Conservation (phyloP, 176 grass and related monocot genomes). For the Paspalum vaginatum region DNA sequence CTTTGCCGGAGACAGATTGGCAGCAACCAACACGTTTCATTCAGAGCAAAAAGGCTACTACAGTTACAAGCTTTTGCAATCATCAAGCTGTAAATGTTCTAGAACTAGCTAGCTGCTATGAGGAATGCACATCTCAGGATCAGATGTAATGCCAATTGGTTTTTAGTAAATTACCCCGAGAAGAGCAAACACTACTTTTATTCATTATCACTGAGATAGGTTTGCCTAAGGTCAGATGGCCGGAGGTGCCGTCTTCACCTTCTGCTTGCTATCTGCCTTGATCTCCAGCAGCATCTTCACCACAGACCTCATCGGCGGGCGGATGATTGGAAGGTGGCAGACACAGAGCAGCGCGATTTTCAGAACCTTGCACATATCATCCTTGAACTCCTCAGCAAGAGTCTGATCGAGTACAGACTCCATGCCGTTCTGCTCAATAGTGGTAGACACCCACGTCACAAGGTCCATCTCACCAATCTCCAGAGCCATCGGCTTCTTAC, state of each 20-base stretch:
- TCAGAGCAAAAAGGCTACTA: slow-evolving; percentile 9
- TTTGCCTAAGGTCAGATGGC: slow-evolving; percentile 11
- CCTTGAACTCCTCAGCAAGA: slow-evolving; percentile 50
- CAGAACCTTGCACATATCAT: slow-evolving; percentile 69
- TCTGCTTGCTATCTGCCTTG: slow-evolving; percentile 37
- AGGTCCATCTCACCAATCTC: slow-evolving; percentile 70
- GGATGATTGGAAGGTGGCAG: slow-evolving; percentile 50
- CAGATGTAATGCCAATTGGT: slow-evolving; percentile 27
- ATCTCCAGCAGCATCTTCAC: slow-evolving; percentile 76
- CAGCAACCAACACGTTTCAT: slow-evolving; percentile 31
- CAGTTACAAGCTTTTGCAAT: slow-evolving; percentile 5
- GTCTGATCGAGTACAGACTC: slow-evolving; percentile 65
- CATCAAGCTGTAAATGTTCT: slow-evolving; percentile 8
- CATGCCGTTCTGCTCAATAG: slow-evolving; percentile 42
- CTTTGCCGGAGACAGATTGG: slow-evolving; percentile 18
- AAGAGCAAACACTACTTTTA: slow-evolving; percentile 24
- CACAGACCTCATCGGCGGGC: slow-evolving; percentile 78
- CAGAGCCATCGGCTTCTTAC: slow-evolving; percentile 50
- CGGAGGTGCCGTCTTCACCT: slow-evolving; percentile 1
- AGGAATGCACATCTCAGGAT: slow-evolving; percentile 15
- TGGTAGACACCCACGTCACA: slow-evolving; percentile 58
- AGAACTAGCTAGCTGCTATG: slow-evolving; percentile 43
- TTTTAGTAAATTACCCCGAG: slow-evolving; percentile 34
- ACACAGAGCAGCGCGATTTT: slow-evolving; percentile 68
- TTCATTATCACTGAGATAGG: neutral